A percentile compares a stretch with the other conserved stretches of the same genome.
Evolutionary conservation across 306 rosid species (phyloP).

Genomic region (Citrullus colocynthis): DNA sequence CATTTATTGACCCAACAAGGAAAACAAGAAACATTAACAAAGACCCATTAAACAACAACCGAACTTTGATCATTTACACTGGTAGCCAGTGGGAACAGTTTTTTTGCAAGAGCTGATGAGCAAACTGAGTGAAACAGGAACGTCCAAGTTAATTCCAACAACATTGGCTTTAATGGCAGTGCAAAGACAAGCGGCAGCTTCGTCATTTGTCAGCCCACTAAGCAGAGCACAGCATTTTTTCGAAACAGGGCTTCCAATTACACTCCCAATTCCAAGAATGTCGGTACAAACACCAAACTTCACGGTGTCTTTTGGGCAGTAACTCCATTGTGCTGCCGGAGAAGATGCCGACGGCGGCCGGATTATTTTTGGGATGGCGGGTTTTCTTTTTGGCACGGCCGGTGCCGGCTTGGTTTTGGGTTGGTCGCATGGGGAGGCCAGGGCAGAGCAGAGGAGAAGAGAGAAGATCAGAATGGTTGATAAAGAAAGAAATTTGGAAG

Average conservation of each 20-base stretch:
- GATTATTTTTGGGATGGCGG: not conserved
- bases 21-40: not conserved
- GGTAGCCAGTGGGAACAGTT: slow-evolving; percentile 50
- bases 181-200: slow-evolving; percentile 72
- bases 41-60: not conserved
- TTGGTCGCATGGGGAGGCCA: slow-evolving; percentile 22
- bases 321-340: not conserved
- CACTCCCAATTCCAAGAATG: slow-evolving; percentile 35
- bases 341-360: not conserved
- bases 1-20: not conserved
- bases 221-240: slow-evolving; percentile 55
- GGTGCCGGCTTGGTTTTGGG: slow-evolving; percentile 7
- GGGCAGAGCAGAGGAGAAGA: slow-evolving; percentile 32
- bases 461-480: slow-evolving; percentile 26
- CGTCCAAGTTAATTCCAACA: slow-evolving; percentile 50
- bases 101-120: slow-evolving; percentile 73
- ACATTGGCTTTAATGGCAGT: slow-evolving; percentile 67
- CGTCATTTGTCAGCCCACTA: slow-evolving; percentile 44
- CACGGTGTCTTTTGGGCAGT: slow-evolving; percentile 52
- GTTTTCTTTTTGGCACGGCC: not conserved
- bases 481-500: slow-evolving; percentile 35
- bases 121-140: slow-evolving; percentile 41
- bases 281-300: slow-evolving; percentile 55
- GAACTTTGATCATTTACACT: slow-evolving; percentile 20
- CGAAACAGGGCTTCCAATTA: slow-evolving; percentile 37